Evolutionary conservation across 2,329 filamentous ascomycete genomes (phyloP), one percentile per base, ranked within the genome.

Genomic region (Fusarium sp.): DNA sequence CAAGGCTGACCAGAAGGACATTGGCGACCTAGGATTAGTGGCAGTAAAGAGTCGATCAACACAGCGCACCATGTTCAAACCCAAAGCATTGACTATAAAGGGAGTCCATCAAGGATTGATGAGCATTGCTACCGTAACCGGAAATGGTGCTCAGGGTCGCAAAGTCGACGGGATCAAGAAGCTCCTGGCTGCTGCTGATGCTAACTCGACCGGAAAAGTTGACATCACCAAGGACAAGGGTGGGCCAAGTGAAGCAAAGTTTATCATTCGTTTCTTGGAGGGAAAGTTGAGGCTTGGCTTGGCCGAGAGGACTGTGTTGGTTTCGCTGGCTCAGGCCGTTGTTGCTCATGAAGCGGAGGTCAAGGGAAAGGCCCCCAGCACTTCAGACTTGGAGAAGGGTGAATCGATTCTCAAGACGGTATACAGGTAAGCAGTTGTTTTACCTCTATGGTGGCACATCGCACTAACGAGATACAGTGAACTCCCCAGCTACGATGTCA

Each of bases 11-110:
- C 95, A 99, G 72, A 93, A 95, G 70, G 93, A 97, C 69, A 97
- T 98, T 75, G 95, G 95, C 49, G 95, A 99, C 75, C 83, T 99
- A 10, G 95, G 95, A 10, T 81, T 98, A 31, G 94, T 99, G 2
- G 95, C 95, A 38, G 92, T 96, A 44, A 97, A 98, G 80, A 97
- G 93, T 78, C 87, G 94, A 75, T 92, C 90, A 13, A 98, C 93
- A 41, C 95, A 99, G 72, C 92, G 92, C 10, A 98, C 95, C 19
- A 97, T 99, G 93, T 97, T 98, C 82, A 97, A 96, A 75, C 95
- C 93, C 3, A 97, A 96, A 76, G 83, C 93, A 25, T 79, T 99
- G 68, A 97, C 93, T 1, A 84, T 99, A 2, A 86, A 85, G 53
- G 92, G 90, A 25, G 93, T 99, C 2, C 93, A 96, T 70, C 89